Base-by-base conservation (phyloP, 768 basidiomycete genomes). In the Leccinum fibrillosum region DNA sequence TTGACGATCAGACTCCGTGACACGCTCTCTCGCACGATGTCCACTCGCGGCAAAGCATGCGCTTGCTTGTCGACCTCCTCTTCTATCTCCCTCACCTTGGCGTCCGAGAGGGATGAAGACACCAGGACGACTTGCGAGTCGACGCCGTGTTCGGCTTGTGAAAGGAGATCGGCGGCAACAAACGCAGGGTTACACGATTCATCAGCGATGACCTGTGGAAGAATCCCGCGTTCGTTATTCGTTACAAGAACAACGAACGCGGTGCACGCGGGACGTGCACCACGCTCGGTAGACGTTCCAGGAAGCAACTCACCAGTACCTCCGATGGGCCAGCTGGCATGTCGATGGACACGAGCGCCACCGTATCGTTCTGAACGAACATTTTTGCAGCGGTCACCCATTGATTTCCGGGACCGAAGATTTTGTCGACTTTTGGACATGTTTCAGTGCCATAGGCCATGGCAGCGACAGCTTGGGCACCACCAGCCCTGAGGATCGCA, bases 331-430 rank as follows among this genome's bases (percentile, higher is more conserved):
- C 97, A 34, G 97, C 97, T 51, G 97, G 97, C 93, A 99, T 98
- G 74, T 99, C 97, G 66, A 98, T 99, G 15, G 92, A 90, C 7
- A 98, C 94, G 61, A 95, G 74, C 9, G 97, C 96, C 66, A 95
- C 91, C 12, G 95, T 95, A 69, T 99, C 97, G 73, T 98, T 99
- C 71, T 98, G 95, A 25, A 99, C 96, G 54, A 96, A 75, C 97
- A 99, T 98, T 78, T 99, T 99, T 53, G 96, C 97, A 2, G 97
- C 97, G 2, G 96, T 99, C 23, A 99, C 97, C 94, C 95, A 99
- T 72, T 98, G 97, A 71, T 99, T 99, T 25, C 97, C 97, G 6
- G 97, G 97, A 9, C 97, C 97, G 69, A 98, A 96, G 65, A 99
- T 94, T 78, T 99, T 99, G 80, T 99, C 97, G 25, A 98, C 96